Conservation (phyloP, 345 rosid species). For the Moringa oleifera region DNA sequence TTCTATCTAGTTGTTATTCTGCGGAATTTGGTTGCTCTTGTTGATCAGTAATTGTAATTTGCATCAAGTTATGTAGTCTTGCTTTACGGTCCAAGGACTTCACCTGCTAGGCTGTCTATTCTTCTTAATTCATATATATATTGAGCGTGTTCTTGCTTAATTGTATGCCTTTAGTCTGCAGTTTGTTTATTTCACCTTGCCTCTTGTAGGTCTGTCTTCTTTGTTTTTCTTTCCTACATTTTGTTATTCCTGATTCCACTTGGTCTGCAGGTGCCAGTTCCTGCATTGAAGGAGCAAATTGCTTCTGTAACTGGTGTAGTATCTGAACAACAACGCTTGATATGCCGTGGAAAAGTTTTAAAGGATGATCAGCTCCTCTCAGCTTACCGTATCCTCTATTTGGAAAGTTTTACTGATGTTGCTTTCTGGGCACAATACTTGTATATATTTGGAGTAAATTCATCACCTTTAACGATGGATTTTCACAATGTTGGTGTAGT, state of each 20-base stretch:
- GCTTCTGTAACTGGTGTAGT: constrained; percentile 51
- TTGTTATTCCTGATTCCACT: not conserved
- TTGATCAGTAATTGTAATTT: not conserved
- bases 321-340: constrained; percentile 54
- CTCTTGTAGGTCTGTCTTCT: not conserved
- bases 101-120: not conserved
- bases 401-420: not conserved
- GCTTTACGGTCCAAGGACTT: not conserved
- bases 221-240: constrained; percentile 2
- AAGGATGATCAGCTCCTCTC: constrained; percentile 57
- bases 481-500: no score
- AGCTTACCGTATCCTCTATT: constrained; percentile 56
- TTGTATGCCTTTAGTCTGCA: not conserved
- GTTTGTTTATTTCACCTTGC: not conserved
- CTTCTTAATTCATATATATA: not conserved
- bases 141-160: no score
- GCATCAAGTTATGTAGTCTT: not conserved
- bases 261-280: constrained; percentile 46
- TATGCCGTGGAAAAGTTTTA: constrained; percentile 54
- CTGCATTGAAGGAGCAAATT: constrained; percentile 59
- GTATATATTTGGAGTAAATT: not conserved
- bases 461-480: no score
- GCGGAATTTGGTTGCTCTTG: not conserved
- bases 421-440: not conserved
- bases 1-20: not conserved